phyloP scores from a whole-genome alignment of 1,284 basidiomycete genomes.

The Cystobasidium slooffiae region DNA sequence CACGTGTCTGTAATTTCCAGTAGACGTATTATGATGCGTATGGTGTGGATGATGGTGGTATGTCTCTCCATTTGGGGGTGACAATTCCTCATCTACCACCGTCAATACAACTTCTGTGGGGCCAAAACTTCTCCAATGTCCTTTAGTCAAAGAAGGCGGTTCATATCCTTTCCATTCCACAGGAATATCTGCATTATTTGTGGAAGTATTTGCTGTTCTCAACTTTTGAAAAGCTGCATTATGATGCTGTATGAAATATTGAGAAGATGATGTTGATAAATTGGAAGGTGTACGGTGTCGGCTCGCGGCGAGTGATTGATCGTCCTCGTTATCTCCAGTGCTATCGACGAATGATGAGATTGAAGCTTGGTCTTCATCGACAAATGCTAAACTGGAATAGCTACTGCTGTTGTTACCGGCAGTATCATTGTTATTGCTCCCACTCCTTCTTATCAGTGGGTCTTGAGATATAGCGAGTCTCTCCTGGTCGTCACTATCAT shows the following conservation, averaged over 20 bases:
- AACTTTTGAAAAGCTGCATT: constrained; percentile 28
- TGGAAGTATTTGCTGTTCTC: constrained; percentile 7
- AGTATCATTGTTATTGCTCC: too few species aligned
- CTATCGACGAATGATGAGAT: background rate
- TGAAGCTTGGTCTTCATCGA: background rate
- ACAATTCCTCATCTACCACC: background rate
- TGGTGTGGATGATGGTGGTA: too few species aligned
- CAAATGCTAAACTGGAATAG: background rate
- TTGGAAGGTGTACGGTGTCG: background rate
- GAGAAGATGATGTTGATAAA: background rate
- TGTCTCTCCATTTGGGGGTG: background rate
- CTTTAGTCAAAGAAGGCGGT: constrained; percentile 10
- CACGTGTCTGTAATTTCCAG: background rate
- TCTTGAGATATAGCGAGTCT: too few species aligned
- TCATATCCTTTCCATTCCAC: constrained; percentile 8
- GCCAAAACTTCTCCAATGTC: constrained; percentile 30
- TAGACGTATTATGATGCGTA: too few species aligned
- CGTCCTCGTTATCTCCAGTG: background rate
- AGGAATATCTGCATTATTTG: background rate
- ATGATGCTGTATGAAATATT: background rate
- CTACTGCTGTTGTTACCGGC: background rate
- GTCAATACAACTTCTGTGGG: constrained; percentile 17
- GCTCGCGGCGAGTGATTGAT: background rate
- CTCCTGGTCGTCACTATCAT: too few species aligned
- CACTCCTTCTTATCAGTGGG: too few species aligned